Evolutionary conservation across 2,329 filamentous ascomycete species (phyloP), one percentile per base, ranked within the genome.

Genomic region (Hyphodiscus sp.): DNA sequence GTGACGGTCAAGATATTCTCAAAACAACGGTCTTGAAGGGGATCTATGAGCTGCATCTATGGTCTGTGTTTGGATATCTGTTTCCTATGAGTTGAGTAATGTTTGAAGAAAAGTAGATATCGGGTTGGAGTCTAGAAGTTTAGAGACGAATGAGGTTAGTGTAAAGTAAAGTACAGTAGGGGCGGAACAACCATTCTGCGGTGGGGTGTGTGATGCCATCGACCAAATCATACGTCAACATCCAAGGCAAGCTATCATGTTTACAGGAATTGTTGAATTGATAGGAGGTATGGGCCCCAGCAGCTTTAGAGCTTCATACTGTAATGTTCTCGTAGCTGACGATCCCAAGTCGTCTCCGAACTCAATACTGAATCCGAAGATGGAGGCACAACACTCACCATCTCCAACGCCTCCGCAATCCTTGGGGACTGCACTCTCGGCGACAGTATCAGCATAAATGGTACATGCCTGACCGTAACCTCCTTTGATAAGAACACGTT

Each of bases 391-490:
- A 94, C 90, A 44, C 79, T 97, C 66, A 96, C 89, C 61, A 94
- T 99, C 71, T 80, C 82, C 61, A 78, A 91, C 61, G 74, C 80
- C 9, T 74, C 74, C 61, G 85, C 86, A 55, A 75, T 99, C 55
- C 85, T 99, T 61, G 77, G 76, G 38, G 94, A 96, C 71, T 87
- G 82, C 61, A 84, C 91, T 63, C 77, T 95, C 20, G 94, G 94
- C 61, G 94, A 99, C 77, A 95, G 89, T 68, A 97, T 99, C 70
- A 83, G 86, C 69, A 81, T 99, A 69, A 99, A 99, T 74, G 94
- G 94, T 67, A 91, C 91, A 66, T 99, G 94, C 71, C 82, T 99
- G 50, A 99, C 94, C 13, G 87, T 97, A 52, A 96, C 86, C n/a
- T 74, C 78, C 56, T 86, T 90, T 69, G 74, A 72, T 52, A 71